Evolutionary conservation across 129 eudicot genomes (phyloP).

Genomic region (Arctium lappa): DNA sequence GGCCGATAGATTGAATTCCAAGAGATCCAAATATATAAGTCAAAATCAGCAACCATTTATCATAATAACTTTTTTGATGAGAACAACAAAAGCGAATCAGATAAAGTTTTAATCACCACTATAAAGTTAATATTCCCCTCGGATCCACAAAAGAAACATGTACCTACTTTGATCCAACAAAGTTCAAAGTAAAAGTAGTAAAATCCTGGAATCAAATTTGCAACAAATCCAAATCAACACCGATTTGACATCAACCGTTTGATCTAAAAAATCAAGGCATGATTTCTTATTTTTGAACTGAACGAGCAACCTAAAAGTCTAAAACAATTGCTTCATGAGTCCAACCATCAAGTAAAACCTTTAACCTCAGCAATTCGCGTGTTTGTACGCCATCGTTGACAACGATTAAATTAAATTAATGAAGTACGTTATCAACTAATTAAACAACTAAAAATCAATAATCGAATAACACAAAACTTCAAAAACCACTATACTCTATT

Average conservation of each 20-base stretch:
- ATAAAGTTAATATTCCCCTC: slow-evolving; percentile 17
- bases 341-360: neutral
- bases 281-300: neutral
- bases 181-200: neutral
- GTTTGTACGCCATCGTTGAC: slow-evolving; percentile 17
- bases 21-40: neutral
- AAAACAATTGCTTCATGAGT: neutral
- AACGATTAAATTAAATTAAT: neutral
- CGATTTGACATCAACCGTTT: neutral
- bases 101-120: slow-evolving; percentile 9
- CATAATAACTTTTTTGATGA: neutral
- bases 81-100: slow-evolving; percentile 13
- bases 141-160: neutral
- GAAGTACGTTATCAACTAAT: neutral
- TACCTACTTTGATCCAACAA: neutral
- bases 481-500: neutral
- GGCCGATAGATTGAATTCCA: slow-evolving; percentile 1
- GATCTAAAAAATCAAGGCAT: neutral
- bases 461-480: neutral
- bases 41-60: neutral
- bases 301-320: neutral
- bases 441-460: neutral
- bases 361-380: neutral
- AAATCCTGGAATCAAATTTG: neutral
- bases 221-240: slow-evolving; percentile 3